Conservation (phyloP, 129 eudicot species). For the Lactuca saligna region DNA sequence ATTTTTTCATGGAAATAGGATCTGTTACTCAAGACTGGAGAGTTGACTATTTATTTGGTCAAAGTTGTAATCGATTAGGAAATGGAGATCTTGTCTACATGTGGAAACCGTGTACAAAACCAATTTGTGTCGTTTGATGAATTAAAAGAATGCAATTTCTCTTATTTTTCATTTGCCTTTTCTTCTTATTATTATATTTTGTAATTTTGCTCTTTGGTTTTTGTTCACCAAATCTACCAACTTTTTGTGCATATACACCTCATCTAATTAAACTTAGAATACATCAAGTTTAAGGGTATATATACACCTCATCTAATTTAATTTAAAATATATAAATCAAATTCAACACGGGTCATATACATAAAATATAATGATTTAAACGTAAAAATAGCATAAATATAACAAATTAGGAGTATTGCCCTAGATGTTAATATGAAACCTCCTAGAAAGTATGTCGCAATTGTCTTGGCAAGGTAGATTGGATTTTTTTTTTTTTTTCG, state of each 20-base stretch:
- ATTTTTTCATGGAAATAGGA: constrained; percentile 12
- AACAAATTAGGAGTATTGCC: no score
- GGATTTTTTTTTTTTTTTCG: not conserved
- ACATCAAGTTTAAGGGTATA: no score
- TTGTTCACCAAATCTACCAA: constrained; percentile 4
- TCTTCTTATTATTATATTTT: not conserved
- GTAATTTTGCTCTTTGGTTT: not conserved
- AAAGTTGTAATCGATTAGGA: constrained; percentile 22
- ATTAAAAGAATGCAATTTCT: not conserved
- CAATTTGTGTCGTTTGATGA: constrained; percentile 6
- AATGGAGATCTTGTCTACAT: constrained; percentile 21
- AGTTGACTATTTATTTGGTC: constrained; percentile 32
- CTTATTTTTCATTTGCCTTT: not conserved
- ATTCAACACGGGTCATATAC: no score
- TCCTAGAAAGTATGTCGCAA: not conserved
- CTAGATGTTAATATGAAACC: not conserved
- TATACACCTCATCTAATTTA: no score
- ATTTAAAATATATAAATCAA: no score
- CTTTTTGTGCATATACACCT: not conserved
- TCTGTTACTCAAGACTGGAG: not conserved
- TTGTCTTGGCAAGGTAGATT: not conserved
- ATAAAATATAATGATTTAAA: no score
- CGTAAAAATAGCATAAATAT: no score
- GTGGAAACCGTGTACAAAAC: constrained; percentile 21
- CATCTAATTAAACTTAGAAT: not conserved